Evolutionary conservation across 306 rosid species (phyloP).

Genomic region (Glycyrrhiza uralensis): DNA sequence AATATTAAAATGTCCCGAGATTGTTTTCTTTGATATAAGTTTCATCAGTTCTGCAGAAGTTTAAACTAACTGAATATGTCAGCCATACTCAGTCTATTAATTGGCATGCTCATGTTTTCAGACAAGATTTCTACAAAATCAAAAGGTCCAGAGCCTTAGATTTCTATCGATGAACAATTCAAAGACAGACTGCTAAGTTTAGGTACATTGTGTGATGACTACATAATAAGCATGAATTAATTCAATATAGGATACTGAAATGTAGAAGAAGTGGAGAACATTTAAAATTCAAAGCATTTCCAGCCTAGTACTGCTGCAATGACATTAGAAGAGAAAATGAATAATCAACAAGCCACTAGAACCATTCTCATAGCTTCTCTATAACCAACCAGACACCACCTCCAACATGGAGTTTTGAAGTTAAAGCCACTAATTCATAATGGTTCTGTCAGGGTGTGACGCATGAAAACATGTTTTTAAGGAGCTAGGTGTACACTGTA

Average conservation of each 20-base stretch:
- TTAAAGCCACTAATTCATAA: background rate
- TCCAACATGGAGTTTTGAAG: slow-evolving; percentile 8
- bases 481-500: background rate
- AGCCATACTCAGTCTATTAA: background rate
- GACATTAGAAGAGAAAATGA: background rate
- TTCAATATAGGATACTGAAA: background rate
- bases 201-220: background rate
- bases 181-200: background rate
- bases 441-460: background rate
- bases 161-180: slow-evolving; percentile 2
- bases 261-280: background rate
- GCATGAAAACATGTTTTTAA: background rate
- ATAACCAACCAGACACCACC: slow-evolving; percentile 10
- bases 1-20: slow-evolving; percentile 5
- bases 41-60: background rate
- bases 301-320: background rate
- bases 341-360: background rate
- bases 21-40: background rate
- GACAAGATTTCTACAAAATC: background rate
- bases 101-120: background rate
- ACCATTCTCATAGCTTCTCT: background rate
- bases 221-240: slow-evolving; percentile 1
- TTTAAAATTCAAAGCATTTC: slow-evolving; percentile 10
- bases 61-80: slow-evolving; percentile 1
- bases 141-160: background rate